These are phyloP conservation scores for Didymella sp. DNA, from an alignment of 2,329 filamentous ascomycete genomes.

Conservation along the genomic window DNA sequence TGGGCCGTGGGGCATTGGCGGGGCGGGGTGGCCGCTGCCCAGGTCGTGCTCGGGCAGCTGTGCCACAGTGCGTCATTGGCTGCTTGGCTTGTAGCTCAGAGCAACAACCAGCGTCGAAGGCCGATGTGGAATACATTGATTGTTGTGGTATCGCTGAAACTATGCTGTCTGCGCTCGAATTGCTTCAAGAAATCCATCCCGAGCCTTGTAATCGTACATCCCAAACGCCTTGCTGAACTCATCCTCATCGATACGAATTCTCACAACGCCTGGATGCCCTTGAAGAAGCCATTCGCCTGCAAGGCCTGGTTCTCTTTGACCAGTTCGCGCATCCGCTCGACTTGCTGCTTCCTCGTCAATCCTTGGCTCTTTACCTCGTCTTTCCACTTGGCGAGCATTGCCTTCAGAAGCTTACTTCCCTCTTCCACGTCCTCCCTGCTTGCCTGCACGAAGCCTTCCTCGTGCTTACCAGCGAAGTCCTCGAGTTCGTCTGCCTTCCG, in stretches of 20 bases:
- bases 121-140: slow-evolving; percentile 2
- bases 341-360: slow-evolving; percentile 69
- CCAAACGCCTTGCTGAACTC: slow-evolving; percentile 12
- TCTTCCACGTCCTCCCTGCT: slow-evolving; percentile 87
- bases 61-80: slow-evolving; percentile 20
- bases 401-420: slow-evolving; percentile 84
- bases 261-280: slow-evolving; percentile 59
- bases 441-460: slow-evolving; percentile 53
- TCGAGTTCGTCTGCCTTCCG: slow-evolving; percentile 97
- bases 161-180: neutral
- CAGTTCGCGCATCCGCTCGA: slow-evolving; percentile 77
- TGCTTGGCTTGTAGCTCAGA: neutral
- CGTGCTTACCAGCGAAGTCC: slow-evolving; percentile 86
- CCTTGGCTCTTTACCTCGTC: slow-evolving; percentile 69
- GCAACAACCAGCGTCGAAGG: neutral
- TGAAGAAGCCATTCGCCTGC: slow-evolving; percentile 71
- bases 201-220: neutral
- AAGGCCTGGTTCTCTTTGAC: slow-evolving; percentile 74
- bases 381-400: slow-evolving; percentile 86
- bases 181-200: too few species aligned
- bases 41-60: slow-evolving; percentile 2
- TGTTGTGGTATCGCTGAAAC: slow-evolving; percentile 6
- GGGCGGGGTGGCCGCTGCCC: slow-evolving; percentile 19
- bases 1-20: slow-evolving; percentile 3
- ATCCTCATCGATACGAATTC: neutral